Percentiles rank a stretch among this genome's conserved stretches.
Conservation (phyloP, 345 rosid species). For the Aquilaria malaccensis region DNA sequence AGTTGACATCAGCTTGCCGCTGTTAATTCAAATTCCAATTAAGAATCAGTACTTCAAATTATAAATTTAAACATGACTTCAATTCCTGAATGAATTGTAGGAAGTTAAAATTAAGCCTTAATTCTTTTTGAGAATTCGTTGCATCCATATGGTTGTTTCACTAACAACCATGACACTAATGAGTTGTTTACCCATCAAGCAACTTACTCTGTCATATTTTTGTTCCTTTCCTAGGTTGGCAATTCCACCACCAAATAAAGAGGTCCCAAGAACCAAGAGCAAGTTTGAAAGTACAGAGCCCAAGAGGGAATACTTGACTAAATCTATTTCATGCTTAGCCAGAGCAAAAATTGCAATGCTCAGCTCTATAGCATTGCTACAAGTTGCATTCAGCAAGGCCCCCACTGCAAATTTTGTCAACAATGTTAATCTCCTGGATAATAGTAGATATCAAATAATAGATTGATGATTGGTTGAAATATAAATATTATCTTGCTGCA, state of each 20-base stretch:
- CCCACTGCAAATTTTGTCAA: conserved; percentile 45
- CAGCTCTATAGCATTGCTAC: conserved; percentile 91
- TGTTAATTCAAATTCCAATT: conserved; percentile 18
- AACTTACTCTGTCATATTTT: conserved; percentile 67
- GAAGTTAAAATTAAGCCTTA: too few species aligned
- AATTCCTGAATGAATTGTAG: too few species aligned
- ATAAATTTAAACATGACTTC: too few species aligned
- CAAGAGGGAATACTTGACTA: conserved; percentile 81
- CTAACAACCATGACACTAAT: background rate
- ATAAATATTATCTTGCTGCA: background rate
- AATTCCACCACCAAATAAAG: conserved; percentile 87
- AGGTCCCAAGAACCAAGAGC: conserved; percentile 87
- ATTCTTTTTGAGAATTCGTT: background rate
- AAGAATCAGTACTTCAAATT: background rate
- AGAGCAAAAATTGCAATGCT: conserved; percentile 83
- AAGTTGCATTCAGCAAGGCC: conserved; percentile 84
- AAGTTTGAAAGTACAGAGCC: conserved; percentile 88
- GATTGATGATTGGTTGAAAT: background rate
- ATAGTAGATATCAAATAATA: background rate
- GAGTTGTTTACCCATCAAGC: background rate
- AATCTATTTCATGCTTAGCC: conserved; percentile 42
- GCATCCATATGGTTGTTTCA: background rate
- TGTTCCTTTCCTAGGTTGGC: conserved; percentile 60
- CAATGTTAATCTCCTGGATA: background rate
- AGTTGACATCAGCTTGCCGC: conserved; percentile 90